Evolutionary conservation across 495 filamentous ascomycete genomes (phyloP), one percentile per base, ranked within the genome.

Genomic region (Podospora didyma): DNA sequence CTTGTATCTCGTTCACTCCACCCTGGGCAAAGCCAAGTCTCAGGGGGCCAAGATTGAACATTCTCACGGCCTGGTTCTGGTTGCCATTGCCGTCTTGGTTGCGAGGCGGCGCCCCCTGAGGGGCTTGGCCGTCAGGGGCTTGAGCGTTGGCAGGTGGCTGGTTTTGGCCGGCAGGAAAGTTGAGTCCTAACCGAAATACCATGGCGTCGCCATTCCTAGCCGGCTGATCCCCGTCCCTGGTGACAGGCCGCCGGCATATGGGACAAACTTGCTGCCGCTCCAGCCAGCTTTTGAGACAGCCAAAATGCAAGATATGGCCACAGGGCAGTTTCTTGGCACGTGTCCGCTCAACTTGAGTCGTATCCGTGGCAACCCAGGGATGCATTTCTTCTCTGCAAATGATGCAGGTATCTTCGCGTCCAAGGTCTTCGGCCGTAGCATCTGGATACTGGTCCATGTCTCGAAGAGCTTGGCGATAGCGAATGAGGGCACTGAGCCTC

Each of bases 241-340:
- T 72, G 28, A 98, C 95, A 20, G 94, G 82, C 28, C 89, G 80
- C 54, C 94, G 85, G 68, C 94, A 98, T 3, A 93, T 97, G 11
- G 94, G 94, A 70, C 94, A 98, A 21, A 94, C 92, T 69, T 97
- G 95, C 69, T 98, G 94, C 53, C 94, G 85, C 74, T 97, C 94
- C n/a, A 98, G 76, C 94, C 94, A 98, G 69, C 93, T 95, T 65
- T 90, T 86, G 45, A 98, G 82, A 66, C 94, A 98, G 19, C 90
- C 85, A 60, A 96, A 90, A 71, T 98, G 94, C 31, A 98, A 74
- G 46, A 97, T 92, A 69, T 98, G 94, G 2, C 93, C 92, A 68
- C 94, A 98, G 0, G 94, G 94, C 10, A 98, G 82, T 72, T 95
- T 96, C 73, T 97, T 98, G 11, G 95, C 88, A 44, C 95, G 85